phyloP scores from a whole-genome alignment of 1,284 basidiomycete species.

The Fomitopsis schrenkii region DNA sequence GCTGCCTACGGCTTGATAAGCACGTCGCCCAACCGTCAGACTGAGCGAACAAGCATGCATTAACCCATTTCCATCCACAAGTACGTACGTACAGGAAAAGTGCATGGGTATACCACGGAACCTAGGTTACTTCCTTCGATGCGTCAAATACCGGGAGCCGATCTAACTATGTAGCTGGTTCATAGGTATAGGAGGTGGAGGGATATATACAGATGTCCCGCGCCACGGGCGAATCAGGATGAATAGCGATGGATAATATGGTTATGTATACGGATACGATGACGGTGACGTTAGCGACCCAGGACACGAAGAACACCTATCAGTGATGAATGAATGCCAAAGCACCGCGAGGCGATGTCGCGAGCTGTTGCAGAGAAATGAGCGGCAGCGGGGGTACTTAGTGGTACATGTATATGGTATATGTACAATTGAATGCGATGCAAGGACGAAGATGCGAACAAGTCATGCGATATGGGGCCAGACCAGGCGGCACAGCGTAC shows the following conservation, averaged over 20 bases:
- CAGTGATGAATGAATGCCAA: neutral
- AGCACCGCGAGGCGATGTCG: neutral
- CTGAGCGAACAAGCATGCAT: neutral
- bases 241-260: neutral
- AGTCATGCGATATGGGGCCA: neutral
- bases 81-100: slow-evolving; percentile 1
- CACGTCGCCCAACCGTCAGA: neutral
- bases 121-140: neutral
- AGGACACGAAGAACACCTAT: neutral
- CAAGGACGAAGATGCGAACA: neutral
- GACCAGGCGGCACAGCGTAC: neutral
- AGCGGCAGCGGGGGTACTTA: neutral
- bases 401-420: slow-evolving; percentile 1
- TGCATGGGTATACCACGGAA: neutral
- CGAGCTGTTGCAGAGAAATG: neutral
- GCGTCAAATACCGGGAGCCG: neutral
- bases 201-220: neutral
- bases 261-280: neutral
- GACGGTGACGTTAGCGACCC: neutral
- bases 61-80: slow-evolving; percentile 2
- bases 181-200: neutral
- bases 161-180: neutral
- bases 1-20: neutral
- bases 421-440: slow-evolving; percentile 3
- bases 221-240: neutral